A percentile compares a stretch with the other conserved stretches of the same genome.
These are phyloP conservation scores for Cercospora sp. DNA, from an alignment of 2,329 filamentous ascomycete genomes.

Conservation along the genomic window DNA sequence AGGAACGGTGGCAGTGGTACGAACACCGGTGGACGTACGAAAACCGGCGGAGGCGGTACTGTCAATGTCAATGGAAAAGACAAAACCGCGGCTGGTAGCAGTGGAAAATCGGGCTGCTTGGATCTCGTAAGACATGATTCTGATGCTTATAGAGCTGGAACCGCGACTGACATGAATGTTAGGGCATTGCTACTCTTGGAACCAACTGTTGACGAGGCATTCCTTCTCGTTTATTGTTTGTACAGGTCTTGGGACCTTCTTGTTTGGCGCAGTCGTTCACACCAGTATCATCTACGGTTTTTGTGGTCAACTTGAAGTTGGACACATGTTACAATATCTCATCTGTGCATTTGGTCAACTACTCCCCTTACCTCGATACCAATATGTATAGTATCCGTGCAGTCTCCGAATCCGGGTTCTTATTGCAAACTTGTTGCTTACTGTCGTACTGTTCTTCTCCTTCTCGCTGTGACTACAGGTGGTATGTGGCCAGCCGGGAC, in stretches of 20 bases:
- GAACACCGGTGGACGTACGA: neutral
- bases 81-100: neutral
- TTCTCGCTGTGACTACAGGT: neutral
- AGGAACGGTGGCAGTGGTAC: neutral
- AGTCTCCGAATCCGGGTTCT: too few species aligned
- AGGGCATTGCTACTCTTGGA: neutral
- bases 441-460: neutral
- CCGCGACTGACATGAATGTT: neutral
- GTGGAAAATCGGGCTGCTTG: neutral
- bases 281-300: neutral
- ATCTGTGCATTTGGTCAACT: neutral
- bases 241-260: neutral
- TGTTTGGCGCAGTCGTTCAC: neutral
- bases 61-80: neutral
- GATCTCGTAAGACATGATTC: neutral
- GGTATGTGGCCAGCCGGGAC: neutral
- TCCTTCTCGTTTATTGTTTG: neutral
- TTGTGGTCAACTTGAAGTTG: neutral
- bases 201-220: neutral
- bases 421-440: neutral
- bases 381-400: too few species aligned
- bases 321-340: neutral
- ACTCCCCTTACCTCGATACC: too few species aligned
- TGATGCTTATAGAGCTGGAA: neutral
- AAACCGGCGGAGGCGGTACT: neutral